Conservation (phyloP, 2,329 filamentous ascomycete genomes). For the Neocucurbitaria cava region DNA sequence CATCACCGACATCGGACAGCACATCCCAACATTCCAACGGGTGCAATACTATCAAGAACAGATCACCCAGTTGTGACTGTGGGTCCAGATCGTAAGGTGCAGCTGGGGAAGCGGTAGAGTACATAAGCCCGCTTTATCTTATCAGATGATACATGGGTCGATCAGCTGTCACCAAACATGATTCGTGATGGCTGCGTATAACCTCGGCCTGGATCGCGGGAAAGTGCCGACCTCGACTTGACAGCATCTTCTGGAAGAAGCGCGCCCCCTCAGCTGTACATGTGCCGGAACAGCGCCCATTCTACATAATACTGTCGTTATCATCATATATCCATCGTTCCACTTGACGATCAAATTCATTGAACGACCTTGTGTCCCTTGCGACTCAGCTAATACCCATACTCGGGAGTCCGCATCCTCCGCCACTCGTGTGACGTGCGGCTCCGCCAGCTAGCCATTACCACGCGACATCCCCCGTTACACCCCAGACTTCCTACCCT, state of each 20-base stretch:
- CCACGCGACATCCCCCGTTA: constrained; percentile 4
- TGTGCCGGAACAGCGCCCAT: background rate
- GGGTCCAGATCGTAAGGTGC: background rate
- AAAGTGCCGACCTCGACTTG: background rate
- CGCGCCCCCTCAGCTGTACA: constrained; percentile 5
- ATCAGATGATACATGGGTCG: background rate
- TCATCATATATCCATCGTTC: background rate
- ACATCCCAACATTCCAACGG: background rate
- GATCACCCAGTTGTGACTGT: background rate
- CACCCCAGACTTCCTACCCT: background rate
- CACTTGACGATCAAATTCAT: background rate
- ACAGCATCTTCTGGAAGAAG: constrained; percentile 30
- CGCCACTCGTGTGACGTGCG: constrained; percentile 10
- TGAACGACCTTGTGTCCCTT: background rate
- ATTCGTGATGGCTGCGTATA: constrained; percentile 9
- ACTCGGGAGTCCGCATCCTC: constrained; percentile 14
- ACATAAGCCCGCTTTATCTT: background rate
- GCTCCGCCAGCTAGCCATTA: constrained; percentile 1
- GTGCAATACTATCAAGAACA: background rate
- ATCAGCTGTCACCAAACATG: background rate
- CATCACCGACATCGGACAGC: no score
- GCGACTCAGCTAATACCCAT: background rate
- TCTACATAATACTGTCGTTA: background rate
- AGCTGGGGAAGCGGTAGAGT: background rate
- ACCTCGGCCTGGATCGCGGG: constrained; percentile 18